Evolutionary conservation across 257 asterid genomes (phyloP), one percentile per base, ranked within the genome.

Genomic region (Verbascum thapsus): DNA sequence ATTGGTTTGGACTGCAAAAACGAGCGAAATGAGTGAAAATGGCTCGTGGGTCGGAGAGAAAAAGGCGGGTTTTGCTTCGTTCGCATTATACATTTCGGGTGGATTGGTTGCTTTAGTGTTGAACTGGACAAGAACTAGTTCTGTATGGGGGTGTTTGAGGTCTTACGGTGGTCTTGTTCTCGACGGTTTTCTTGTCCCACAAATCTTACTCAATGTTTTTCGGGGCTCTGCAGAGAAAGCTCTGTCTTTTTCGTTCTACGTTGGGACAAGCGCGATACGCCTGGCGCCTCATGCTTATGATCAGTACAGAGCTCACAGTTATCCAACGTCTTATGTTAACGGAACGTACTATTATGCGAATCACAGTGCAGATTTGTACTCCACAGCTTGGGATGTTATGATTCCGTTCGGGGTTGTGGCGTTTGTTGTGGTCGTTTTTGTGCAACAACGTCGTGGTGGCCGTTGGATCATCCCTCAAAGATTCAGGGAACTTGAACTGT

Each of bases 141-240:
- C 84, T 8, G 30, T 80, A 0, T 79, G 81, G 83, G 72, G 67
- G 4, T 76, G 66, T 64, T 64, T 86, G 18, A 83, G 79, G 73
- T 76, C 84, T 9, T 88, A 80, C 42, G 82, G 22, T 6, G 95
- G 94, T 41, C 50, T 84, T 61, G 56, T 86, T 61, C 76, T 86
- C 13, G 95, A 88, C 51, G 83, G 90, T 6, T 86, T 83, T 70
- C 84, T 86, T 4, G 62, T 88, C 37, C 96, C 95, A 40, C 95
- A 86, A 61, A 67, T 88, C 53, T 20, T 86, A 4, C 70, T 82
- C 69, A 86, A 81, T 66, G 20, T 72, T 3, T 70, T 84, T 40
- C 59, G 48, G 5, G 78, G 72, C 2, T 84, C 84, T 0, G 48
- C 45, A 0, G 78, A 72, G 56, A 82, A 61, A 32, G 72, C 81